Evolutionary conservation across 352 stramenopile genomes (phyloP), one percentile per base, ranked within the genome.

Genomic region (Peronosclerospora sorghi): DNA sequence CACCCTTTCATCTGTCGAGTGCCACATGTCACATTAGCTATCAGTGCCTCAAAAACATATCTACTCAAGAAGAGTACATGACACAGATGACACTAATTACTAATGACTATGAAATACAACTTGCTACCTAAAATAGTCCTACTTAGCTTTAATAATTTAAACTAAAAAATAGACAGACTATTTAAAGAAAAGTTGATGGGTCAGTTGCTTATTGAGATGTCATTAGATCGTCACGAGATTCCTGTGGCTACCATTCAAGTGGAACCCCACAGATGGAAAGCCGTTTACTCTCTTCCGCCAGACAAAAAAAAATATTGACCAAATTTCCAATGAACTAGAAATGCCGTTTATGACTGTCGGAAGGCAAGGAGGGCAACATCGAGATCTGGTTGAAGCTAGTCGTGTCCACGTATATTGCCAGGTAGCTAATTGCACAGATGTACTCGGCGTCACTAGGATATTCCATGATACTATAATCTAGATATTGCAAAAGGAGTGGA

Each of bases 321-420:
- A 61, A 63, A 34, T 69, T 69, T 34, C 32, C 36, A 1, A 48
- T 66, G 39, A 51, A 18, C 36, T 69, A 14, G 51, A 69, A 17
- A 56, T 65, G 56, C 28, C 35, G 8, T 69, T 69, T 45, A 46
- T 46, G 1, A 56, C 66, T 42, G 51, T 58, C 51, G 27, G 45
- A 43, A 2, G 52, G 56, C 17, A 32, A 54, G n/a, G 27, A 39
- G 19, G 45, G 48, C 32, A 38, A 69, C 43, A 35, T 66, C n/a
- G 60, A 69, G 41, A 58, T 69, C 19, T 69, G 60, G 60, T 27
- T 69, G 23, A 52, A 69, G 41, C 56, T 50, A 32, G 60, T 51
- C 18, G 12, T 42, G 8, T 52, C 45, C 13, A 21, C 27, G 9
- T 32, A 50, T 14, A 54, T 30, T 1, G 32, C 40, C 4, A 51